Conservation (phyloP, 2,329 filamentous ascomycete species). For the Penicillium frequentans region DNA sequence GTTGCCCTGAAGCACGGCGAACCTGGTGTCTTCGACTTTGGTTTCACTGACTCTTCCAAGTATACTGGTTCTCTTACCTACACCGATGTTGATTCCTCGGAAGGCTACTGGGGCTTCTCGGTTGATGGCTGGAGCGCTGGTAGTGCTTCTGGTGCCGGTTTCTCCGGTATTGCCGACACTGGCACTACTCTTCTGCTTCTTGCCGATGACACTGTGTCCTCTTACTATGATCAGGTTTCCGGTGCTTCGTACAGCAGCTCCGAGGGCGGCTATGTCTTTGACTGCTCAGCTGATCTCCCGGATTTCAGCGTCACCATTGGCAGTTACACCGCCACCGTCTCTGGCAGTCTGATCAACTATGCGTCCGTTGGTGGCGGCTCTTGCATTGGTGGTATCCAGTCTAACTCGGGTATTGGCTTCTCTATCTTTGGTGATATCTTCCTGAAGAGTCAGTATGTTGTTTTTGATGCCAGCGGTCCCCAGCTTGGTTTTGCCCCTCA, state of each 20-base stretch:
- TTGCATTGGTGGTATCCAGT: conserved; percentile 79
- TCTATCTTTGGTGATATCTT: conserved; percentile 77
- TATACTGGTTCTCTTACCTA: conserved; percentile 61
- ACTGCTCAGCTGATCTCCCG: conserved; percentile 53
- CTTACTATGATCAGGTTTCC: conserved; percentile 61
- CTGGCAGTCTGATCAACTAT: conserved; percentile 58
- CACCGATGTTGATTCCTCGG: conserved; percentile 53
- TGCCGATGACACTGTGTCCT: conserved; percentile 52
- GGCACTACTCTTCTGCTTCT: conserved; percentile 67
- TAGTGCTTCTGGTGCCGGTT: conserved; percentile 38
- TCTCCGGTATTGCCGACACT: conserved; percentile 64
- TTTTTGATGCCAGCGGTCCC: conserved; percentile 61
- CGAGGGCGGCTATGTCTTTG: conserved; percentile 57
- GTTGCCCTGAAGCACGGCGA: conserved; percentile 55
- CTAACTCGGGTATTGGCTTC: conserved; percentile 55
- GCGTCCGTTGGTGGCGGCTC: conserved; percentile 40
- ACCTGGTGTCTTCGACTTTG: conserved; percentile 58
- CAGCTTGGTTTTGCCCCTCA: conserved; percentile 51
- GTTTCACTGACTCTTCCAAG: conserved; percentile 59
- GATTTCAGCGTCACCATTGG: conserved; percentile 55
- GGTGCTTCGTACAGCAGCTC: conserved; percentile 41
- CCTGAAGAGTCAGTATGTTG: conserved; percentile 73
- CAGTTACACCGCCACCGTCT: conserved; percentile 52
- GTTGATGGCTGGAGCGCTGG: conserved; percentile 59
- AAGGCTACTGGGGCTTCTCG: conserved; percentile 65